Evolutionary conservation across 805 yeast genomes (phyloP).

Genomic region (Kuraishia piskuri): DNA sequence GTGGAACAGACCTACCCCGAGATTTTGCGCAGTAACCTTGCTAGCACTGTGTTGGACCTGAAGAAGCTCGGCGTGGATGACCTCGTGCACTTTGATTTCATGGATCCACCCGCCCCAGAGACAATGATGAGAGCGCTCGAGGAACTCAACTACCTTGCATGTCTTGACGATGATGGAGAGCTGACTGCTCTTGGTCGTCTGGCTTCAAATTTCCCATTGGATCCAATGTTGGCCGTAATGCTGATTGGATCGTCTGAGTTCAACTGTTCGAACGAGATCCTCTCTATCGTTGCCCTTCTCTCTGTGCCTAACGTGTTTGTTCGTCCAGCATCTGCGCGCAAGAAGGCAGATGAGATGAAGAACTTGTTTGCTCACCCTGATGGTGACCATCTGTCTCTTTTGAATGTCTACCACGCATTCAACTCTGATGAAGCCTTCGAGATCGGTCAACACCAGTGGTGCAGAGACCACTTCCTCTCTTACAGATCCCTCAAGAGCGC

Average conservation of each 20-base stretch:
- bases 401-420: conserved; percentile 84
- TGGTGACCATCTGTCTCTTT: conserved; percentile 88
- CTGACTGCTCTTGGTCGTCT: conserved; percentile 82
- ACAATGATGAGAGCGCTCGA: conserved; percentile 99
- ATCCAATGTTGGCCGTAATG: conserved; percentile 92
- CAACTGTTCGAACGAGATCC: conserved; percentile 80
- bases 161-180: conserved; percentile 88
- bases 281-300: conserved; percentile 81
- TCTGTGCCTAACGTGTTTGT: conserved; percentile 94
- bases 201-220: conserved; percentile 91
- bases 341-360: conserved; percentile 88
- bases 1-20: conserved; percentile 96
- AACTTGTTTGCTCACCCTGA: conserved; percentile 83
- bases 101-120: conserved; percentile 99
- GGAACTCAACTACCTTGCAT: conserved; percentile 83
- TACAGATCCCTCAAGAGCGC: conserved; percentile 80
- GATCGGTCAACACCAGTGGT: conserved; percentile 72
- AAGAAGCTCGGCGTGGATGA: conserved; percentile 94
- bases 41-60: conserved; percentile 86
- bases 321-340: conserved; percentile 81
- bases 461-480: conserved; percentile 81
- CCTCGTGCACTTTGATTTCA: conserved; percentile 93
- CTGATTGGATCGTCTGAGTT: conserved; percentile 81
- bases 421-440: conserved; percentile 63
- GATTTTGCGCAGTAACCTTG: conserved; percentile 81